Base-by-base conservation (phyloP, 805 yeast species). In the Saccharomycodes ludwigii region DNA sequence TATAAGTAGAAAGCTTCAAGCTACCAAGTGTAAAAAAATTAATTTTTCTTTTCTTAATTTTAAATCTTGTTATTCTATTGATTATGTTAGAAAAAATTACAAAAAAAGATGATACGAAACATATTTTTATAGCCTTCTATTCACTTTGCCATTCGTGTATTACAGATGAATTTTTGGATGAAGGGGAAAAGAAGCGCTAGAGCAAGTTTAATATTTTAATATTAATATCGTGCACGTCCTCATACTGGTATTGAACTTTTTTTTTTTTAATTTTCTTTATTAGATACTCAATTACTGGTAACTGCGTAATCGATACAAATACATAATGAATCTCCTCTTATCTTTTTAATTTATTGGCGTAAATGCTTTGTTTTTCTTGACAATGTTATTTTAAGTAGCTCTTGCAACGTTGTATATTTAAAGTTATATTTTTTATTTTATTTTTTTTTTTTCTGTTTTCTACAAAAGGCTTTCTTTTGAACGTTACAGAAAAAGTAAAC, bases 121-220 rank as follows among this genome's bases (percentile, higher is more conserved):
- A 41, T 37, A 27, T 28, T n/a, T n/a, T 33, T 25, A 28, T 30
- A 41, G 58, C 58, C 38, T 52, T 51, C 56, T 53, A 53, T 53
- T 52, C 57, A 51, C 58, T 53, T 56, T 52, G 54, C 53, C 57
- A 49, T 47, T 54, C 43, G 18, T 19, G 24, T 38, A 33, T 42
- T 43, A 44, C 52, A 48, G 55, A 43, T 51, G 58, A 51, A 33
- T n/a, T n/a, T n/a, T n/a, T n/a, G n/a, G n/a, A n/a, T 54, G 50
- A 56, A 53, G 58, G 58, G 58, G 58, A 53, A 53, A 53, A 51
- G 56, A 50, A 51, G 48, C 36, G 58, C 58, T 40, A 53, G 58
- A 53, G 18, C 21, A 40, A 47, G 26, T 32, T 25, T 37, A 27
- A 14, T 19, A 27, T 18, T 19, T 31, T 35, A 29, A 25, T 34